These are phyloP conservation scores for Lactarius evosmus DNA, from an alignment of 768 basidiomycete species.

Conservation along the genomic window DNA sequence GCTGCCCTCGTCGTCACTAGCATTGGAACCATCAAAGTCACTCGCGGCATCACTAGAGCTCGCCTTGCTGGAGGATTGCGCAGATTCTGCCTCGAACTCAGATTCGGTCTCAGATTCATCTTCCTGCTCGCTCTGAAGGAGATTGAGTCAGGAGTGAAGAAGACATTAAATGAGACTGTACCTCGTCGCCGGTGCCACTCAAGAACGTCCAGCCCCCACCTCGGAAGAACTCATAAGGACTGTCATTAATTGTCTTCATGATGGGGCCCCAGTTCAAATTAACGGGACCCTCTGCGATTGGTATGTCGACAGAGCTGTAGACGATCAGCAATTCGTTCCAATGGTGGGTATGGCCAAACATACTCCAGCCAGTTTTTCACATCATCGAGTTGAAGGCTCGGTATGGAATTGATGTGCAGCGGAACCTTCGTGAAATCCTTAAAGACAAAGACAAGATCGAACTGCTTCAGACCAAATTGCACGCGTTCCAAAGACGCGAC, in stretches of 20 bases:
- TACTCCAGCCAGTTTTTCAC: slow-evolving; percentile 99
- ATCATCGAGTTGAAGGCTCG: slow-evolving; percentile 84
- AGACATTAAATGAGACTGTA: slow-evolving; percentile 34
- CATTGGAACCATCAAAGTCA: slow-evolving; percentile 51
- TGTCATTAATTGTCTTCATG: slow-evolving; percentile 98
- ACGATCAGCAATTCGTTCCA: slow-evolving; percentile 16
- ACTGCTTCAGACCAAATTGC: slow-evolving; percentile 93
- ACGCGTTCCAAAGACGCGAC: slow-evolving; percentile 96
- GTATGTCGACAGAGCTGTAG: slow-evolving; percentile 89
- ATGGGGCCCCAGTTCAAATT: slow-evolving; percentile 98
- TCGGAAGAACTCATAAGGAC: slow-evolving; percentile 92
- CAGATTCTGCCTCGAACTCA: slow-evolving; percentile 45
- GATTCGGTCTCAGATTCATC: slow-evolving; percentile 68
- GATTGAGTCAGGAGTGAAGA: slow-evolving; percentile 1
- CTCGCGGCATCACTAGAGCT: slow-evolving; percentile 46
- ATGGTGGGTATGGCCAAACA: slow-evolving; percentile 34
- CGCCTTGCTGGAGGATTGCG: slow-evolving; percentile 40
- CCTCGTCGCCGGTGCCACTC: slow-evolving; percentile 61
- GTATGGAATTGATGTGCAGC: slow-evolving; percentile 95
- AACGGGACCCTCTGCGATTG: slow-evolving; percentile 92
- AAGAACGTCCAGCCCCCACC: slow-evolving; percentile 96
- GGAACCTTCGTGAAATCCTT: slow-evolving; percentile 92
- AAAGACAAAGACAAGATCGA: slow-evolving; percentile 96
- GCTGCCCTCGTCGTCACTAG: slow-evolving; percentile 56
- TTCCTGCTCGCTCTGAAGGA: slow-evolving; percentile 51